These are phyloP conservation scores for Dendrobium huoshanense DNA, from an alignment of 106 monocot species.

Conservation along the genomic window DNA sequence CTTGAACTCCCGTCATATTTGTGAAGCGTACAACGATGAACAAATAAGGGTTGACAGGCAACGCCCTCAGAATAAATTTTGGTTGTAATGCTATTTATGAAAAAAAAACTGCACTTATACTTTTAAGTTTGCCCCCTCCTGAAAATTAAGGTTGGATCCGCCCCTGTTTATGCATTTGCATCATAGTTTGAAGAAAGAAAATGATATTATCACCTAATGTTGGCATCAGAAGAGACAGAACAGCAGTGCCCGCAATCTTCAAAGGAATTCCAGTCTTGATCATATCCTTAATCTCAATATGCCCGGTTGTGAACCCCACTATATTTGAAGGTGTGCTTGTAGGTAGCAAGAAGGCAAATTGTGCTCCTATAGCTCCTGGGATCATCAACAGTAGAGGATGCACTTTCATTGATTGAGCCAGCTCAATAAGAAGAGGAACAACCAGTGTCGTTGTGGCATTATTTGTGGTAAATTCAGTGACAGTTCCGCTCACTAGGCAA, in stretches of 20 bases:
- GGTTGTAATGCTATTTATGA: no score
- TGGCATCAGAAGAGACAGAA: slow-evolving; percentile 61
- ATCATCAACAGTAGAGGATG: slow-evolving; percentile 83
- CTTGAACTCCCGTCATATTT: no score
- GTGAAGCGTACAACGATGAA: no score
- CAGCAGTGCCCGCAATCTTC: slow-evolving; percentile 53
- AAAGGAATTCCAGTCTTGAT: slow-evolving; percentile 60
- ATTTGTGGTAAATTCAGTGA: slow-evolving; percentile 91
- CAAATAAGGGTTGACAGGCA: no score
- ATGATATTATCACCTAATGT: slow-evolving; percentile 51
- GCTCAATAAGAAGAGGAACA: slow-evolving; percentile 64
- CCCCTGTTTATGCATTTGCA: neutral
- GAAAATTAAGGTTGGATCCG: no score
- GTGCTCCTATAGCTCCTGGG: slow-evolving; percentile 78
- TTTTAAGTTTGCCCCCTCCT: no score
- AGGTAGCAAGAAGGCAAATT: slow-evolving; percentile 75
- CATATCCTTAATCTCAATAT: slow-evolving; percentile 74
- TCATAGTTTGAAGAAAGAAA: neutral
- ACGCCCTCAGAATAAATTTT: no score
- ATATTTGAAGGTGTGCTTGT: slow-evolving; percentile 85
- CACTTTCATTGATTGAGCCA: slow-evolving; percentile 48
- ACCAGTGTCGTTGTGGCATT: slow-evolving; percentile 77
- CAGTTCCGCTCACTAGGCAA: slow-evolving; percentile 53
- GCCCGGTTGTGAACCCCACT: slow-evolving; percentile 74
- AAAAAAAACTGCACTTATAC: no score